Evolutionary conservation across 345 rosid species (phyloP).

Genomic region (Moringa oleifera): DNA sequence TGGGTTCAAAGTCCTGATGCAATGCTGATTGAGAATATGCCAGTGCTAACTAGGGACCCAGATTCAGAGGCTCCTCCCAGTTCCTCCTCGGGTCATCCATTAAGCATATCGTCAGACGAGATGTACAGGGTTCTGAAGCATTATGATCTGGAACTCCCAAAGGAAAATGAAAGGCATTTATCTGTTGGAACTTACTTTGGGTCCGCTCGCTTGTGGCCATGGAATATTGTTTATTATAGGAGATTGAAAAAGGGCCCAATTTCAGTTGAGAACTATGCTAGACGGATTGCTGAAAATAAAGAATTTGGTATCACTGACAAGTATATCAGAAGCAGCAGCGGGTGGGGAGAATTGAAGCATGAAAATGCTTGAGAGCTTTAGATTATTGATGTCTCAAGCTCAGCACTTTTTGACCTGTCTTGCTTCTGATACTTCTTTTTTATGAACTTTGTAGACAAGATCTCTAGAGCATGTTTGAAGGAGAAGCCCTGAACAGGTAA

Average conservation of each 20-base stretch:
- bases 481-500: slow-evolving; percentile 27
- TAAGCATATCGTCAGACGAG: slow-evolving; percentile 30
- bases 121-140: slow-evolving; percentile 34
- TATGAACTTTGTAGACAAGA: neutral
- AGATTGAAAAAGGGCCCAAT: slow-evolving; percentile 49
- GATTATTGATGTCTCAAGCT: neutral
- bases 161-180: slow-evolving; percentile 26
- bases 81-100: slow-evolving; percentile 10
- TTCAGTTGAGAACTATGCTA: slow-evolving; percentile 37
- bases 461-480: slow-evolving; percentile 4
- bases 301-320: slow-evolving; percentile 42
- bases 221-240: slow-evolving; percentile 37
- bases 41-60: slow-evolving; percentile 9
- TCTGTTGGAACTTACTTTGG: slow-evolving; percentile 33
- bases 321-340: slow-evolving; percentile 44
- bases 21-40: slow-evolving; percentile 6
- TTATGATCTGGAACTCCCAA: slow-evolving; percentile 28
- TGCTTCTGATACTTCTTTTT: neutral
- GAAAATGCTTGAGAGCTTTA: slow-evolving; percentile 8
- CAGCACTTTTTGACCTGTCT: neutral
- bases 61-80: slow-evolving; percentile 18
- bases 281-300: slow-evolving; percentile 37
- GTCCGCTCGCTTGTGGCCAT: slow-evolving; percentile 46
- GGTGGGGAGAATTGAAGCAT: slow-evolving; percentile 35
- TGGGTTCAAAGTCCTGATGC: slow-evolving; percentile 20